Percentiles rank a stretch among this genome's conserved stretches.
These are phyloP conservation scores for Penicillium sp. DNA, from an alignment of 2,329 filamentous ascomycete species.

Conservation along the genomic window DNA sequence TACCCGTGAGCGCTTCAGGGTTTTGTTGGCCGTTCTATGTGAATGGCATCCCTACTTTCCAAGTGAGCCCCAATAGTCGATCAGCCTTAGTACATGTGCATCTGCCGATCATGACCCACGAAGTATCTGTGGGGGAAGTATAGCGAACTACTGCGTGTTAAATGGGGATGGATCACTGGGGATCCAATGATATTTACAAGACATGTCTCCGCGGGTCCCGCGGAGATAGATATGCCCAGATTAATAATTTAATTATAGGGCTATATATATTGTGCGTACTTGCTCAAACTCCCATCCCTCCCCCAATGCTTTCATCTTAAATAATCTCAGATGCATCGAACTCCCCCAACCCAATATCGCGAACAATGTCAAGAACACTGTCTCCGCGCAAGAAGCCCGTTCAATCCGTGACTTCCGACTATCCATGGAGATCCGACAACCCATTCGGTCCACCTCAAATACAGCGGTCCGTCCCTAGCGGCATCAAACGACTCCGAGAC, in stretches of 20 bases:
- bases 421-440: slow-evolving; percentile 26
- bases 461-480: slow-evolving; percentile 21
- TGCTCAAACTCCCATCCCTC: not conserved
- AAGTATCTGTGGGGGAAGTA: not conserved
- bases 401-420: slow-evolving; percentile 17
- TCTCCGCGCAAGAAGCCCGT: slow-evolving; percentile 1
- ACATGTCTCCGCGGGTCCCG: slow-evolving; percentile 7
- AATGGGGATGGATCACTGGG: not conserved
- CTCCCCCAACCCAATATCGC: not conserved
- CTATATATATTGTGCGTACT: not conserved
- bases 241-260: not conserved
- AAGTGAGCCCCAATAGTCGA: not conserved
- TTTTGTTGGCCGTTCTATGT: not conserved
- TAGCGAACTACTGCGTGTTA: slow-evolving; percentile 1
- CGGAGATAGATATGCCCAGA: slow-evolving; percentile 3
- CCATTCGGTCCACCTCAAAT: slow-evolving; percentile 28
- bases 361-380: not conserved
- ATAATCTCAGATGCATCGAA: not conserved
- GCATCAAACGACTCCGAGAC: slow-evolving; percentile 31
- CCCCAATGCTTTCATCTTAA: not conserved
- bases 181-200: slow-evolving; percentile 5
- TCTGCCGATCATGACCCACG: not conserved
- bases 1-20: not conserved
- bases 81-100: not conserved
- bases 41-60: not conserved